Percentiles rank a stretch among this genome's conserved stretches.
These are phyloP conservation scores for Bacidia rubella DNA, from an alignment of 495 filamentous ascomycete genomes.

Conservation along the genomic window DNA sequence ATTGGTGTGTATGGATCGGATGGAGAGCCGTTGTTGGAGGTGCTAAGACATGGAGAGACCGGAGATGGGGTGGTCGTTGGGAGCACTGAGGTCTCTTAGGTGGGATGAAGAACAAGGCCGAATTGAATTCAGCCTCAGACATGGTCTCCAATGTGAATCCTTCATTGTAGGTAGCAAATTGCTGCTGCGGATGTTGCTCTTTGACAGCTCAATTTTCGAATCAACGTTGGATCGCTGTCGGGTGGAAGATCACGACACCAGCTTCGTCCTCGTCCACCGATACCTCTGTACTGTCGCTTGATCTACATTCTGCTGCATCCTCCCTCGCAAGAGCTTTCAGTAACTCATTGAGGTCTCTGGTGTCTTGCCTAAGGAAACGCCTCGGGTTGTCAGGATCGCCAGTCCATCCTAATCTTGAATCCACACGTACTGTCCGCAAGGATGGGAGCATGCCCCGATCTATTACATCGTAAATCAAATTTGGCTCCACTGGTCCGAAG, in stretches of 20 bases:
- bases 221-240: too few relatives aligned
- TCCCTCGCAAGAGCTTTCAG: conserved; percentile 11
- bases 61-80: too few relatives aligned
- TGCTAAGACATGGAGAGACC: too few relatives aligned
- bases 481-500: neutral
- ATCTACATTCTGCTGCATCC: neutral
- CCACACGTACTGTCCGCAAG: conserved; percentile 2
- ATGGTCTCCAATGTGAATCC: too few relatives aligned
- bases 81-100: too few relatives aligned
- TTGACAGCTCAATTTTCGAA: too few relatives aligned
- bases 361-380: neutral
- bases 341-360: conserved; percentile 4
- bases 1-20: too few relatives aligned
- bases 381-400: neutral
- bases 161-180: too few relatives aligned
- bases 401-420: neutral
- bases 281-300: neutral
- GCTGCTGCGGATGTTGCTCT: too few relatives aligned
- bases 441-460: neutral
- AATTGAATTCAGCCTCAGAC: too few relatives aligned
- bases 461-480: neutral
- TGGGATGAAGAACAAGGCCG: too few relatives aligned
- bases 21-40: too few relatives aligned
- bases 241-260: neutral
- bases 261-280: neutral